These are phyloP conservation scores for Huntiella bhutanensis DNA, from an alignment of 2,329 filamentous ascomycete genomes.

Conservation along the genomic window DNA sequence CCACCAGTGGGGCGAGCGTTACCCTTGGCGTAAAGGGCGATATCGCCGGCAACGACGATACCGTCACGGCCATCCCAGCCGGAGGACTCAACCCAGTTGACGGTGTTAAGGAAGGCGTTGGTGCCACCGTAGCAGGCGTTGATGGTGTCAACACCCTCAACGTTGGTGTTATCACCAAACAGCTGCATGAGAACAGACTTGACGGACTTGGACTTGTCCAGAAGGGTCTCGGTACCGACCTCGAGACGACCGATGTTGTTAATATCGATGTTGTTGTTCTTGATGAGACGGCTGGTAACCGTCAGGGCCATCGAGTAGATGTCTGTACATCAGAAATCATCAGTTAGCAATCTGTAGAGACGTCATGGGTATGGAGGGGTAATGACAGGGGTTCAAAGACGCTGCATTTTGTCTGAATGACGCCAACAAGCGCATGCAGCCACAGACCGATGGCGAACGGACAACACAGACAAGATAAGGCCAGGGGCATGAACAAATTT, in stretches of 20 bases:
- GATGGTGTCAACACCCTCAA: constrained; percentile 67
- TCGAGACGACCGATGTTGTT: constrained; percentile 64
- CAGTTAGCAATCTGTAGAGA: constrained; percentile 12
- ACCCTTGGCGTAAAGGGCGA: constrained; percentile 72
- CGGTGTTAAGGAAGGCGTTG: constrained; percentile 63
- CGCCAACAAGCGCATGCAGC: no score
- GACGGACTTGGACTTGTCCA: constrained; percentile 83
- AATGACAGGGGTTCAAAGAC: constrained; percentile 1
- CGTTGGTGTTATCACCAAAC: constrained; percentile 65
- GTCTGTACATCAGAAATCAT: constrained; percentile 29
- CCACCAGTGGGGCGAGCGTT: constrained; percentile 65
- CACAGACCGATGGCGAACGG: not conserved
- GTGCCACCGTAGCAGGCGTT: constrained; percentile 80
- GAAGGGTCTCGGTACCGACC: constrained; percentile 68
- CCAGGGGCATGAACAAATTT: not conserved
- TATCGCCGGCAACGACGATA: constrained; percentile 64
- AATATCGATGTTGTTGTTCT: constrained; percentile 67
- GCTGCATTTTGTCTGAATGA: not conserved
- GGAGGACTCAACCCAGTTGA: constrained; percentile 77
- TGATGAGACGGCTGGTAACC: constrained; percentile 55
- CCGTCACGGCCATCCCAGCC: constrained; percentile 71
- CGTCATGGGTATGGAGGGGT: constrained; percentile 5
- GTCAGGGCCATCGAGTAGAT: constrained; percentile 78
- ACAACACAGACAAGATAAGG: not conserved
- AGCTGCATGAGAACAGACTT: constrained; percentile 80